A percentile compares a stretch with the other conserved stretches of the same genome.
Evolutionary conservation across 2,329 filamentous ascomycete species (phyloP).

Genomic region (Colletotrichum gloeosporioides): DNA sequence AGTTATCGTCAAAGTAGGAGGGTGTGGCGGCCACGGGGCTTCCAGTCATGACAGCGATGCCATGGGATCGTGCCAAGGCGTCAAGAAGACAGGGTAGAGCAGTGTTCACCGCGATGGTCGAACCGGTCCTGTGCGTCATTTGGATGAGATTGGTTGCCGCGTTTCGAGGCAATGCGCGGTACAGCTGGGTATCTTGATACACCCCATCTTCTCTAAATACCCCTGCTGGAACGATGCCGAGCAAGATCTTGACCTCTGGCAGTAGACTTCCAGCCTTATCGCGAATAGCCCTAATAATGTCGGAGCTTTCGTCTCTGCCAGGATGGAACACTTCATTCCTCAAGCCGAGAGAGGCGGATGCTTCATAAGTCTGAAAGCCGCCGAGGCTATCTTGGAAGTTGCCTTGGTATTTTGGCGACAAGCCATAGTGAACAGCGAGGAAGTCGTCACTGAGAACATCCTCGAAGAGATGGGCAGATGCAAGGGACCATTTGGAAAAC

Average conservation of each 20-base stretch:
- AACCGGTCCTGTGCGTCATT: conserved; percentile 74
- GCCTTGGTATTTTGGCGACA: conserved; percentile 89
- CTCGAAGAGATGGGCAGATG: conserved; percentile 87
- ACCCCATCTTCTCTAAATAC: conserved; percentile 83
- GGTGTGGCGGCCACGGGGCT: conserved; percentile 82
- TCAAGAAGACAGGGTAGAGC: conserved; percentile 88
- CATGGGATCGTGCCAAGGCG: conserved; percentile 80
- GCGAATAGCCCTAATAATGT: conserved; percentile 88
- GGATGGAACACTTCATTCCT: conserved; percentile 91
- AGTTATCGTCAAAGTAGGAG: conserved; percentile 86
- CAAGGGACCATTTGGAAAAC: conserved; percentile 84
- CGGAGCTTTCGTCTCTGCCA: conserved; percentile 88
- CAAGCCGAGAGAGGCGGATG: conserved; percentile 87
- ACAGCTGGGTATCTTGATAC: conserved; percentile 77
- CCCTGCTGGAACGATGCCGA: conserved; percentile 83
- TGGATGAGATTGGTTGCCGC: conserved; percentile 72
- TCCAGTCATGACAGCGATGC: conserved; percentile 82
- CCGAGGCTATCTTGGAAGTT: conserved; percentile 98
- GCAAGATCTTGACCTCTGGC: conserved; percentile 79
- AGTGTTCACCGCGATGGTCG: conserved; percentile 85
- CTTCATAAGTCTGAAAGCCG: conserved; percentile 94
- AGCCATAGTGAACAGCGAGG: conserved; percentile 86
- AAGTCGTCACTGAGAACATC: conserved; percentile 90
- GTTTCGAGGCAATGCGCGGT: conserved; percentile 76
- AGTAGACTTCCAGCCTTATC: conserved; percentile 83